A percentile compares a stretch with the other conserved stretches of the same genome.
phyloP scores from a whole-genome alignment of 495 filamentous ascomycete species.

The Aspergillus panamensis region DNA sequence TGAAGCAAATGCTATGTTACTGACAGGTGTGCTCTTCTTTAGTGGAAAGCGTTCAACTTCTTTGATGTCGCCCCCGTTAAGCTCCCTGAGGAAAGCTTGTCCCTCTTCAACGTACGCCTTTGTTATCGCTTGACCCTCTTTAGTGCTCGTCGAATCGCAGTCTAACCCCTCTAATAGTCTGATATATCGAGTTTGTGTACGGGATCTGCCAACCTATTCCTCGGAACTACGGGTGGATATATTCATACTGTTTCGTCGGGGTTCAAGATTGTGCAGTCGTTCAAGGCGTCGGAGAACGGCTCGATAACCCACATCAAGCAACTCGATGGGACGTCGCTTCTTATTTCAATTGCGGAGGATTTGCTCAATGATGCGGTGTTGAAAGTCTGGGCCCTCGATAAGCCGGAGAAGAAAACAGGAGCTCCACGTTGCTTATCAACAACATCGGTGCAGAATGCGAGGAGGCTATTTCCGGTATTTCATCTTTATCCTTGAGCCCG shows the following conservation, averaged over 20 bases:
- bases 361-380: conserved; percentile 79
- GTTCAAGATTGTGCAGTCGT: conserved; percentile 84
- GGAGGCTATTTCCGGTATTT: conserved; percentile 83
- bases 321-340: conserved; percentile 77
- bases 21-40: conserved; percentile 12
- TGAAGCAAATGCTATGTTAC: neutral
- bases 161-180: conserved; percentile 43
- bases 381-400: conserved; percentile 96
- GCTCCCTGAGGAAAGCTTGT: conserved; percentile 66
- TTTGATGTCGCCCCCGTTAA: conserved; percentile 89
- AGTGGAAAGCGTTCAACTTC: conserved; percentile 99
- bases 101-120: conserved; percentile 55
- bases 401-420: conserved; percentile 89
- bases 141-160: conserved; percentile 1
- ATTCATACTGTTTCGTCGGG: conserved; percentile 80
- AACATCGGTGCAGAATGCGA: conserved; percentile 80
- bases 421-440: conserved; percentile 81
- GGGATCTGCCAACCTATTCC: conserved; percentile 85
- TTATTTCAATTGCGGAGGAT: conserved; percentile 88
- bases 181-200: conserved; percentile 69
- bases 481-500: neutral
- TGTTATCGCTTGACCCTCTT: conserved; percentile 1
- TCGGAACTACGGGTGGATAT: conserved; percentile 77
- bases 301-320: conserved; percentile 95
- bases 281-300: conserved; percentile 74